These are phyloP conservation scores for Nakazawaea laoshanensis DNA, from an alignment of 805 yeast genomes.

Conservation along the genomic window DNA sequence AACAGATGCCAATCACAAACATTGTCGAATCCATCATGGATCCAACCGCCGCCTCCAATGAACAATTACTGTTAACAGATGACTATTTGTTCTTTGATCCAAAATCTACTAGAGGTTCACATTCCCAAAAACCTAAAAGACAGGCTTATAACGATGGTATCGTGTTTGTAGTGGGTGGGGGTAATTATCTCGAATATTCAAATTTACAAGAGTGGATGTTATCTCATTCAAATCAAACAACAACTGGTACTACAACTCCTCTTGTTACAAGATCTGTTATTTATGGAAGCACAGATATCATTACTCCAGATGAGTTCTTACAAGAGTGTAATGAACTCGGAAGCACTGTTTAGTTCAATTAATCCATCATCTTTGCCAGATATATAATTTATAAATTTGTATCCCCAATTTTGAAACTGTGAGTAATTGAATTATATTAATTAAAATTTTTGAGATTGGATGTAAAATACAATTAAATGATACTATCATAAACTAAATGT, in stretches of 20 bases:
- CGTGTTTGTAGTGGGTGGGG: conserved; percentile 95
- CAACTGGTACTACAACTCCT: conserved; percentile 13
- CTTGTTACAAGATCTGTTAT: conserved; percentile 43
- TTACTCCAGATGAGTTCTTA: conserved; percentile 63
- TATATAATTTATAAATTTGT: too few species aligned
- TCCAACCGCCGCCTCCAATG: conserved; percentile 56
- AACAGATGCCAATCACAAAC: conserved; percentile 81
- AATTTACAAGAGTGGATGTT: conserved; percentile 85
- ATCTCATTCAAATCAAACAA: conserved; percentile 20
- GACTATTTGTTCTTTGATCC: conserved; percentile 91
- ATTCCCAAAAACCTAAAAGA: conserved; percentile 81
- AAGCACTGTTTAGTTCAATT: too few species aligned
- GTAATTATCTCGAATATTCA: conserved; percentile 89
- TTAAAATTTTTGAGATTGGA: too few species aligned
- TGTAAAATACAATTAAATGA: too few species aligned
- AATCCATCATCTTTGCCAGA: too few species aligned
- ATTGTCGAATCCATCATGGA: conserved; percentile 90
- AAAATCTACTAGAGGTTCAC: conserved; percentile 75
- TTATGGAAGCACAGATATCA: conserved; percentile 80
- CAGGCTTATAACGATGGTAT: conserved; percentile 72
- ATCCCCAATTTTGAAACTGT: too few species aligned
- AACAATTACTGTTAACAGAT: conserved; percentile 68
- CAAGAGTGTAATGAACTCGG: conserved; percentile 56
- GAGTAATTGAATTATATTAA: too few species aligned
- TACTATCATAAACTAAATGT: too few species aligned